Evolutionary conservation across 2,329 filamentous ascomycete genomes (phyloP), one percentile per base, ranked within the genome.

Genomic region (Didymella pomorum): DNA sequence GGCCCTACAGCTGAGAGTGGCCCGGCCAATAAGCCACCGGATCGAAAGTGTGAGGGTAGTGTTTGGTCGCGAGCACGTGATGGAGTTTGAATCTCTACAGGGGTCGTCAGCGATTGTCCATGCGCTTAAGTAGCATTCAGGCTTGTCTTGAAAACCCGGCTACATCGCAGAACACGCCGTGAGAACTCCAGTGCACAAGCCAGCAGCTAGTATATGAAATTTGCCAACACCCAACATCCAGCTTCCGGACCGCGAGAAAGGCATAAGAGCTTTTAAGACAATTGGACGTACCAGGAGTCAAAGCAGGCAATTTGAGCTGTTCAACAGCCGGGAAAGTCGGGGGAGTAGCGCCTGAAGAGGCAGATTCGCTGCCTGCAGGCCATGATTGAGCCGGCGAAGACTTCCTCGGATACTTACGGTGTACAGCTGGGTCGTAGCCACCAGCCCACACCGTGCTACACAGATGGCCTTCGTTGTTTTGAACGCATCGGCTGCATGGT

Each of bases 381-480:
- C 56, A 55, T 29, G 54, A 52, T 23, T 42, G 31, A 33, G 33
- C 7, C 14, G 56, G 56, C 12, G 56, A 58, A 18, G 50, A 42
- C 35, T 54, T 64, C 58, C 54, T 60, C 2, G 67, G 65, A 35
- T 71, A 74, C 51, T 70, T 73, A 28, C 72, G 64, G 51, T 76
- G 73, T 16, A 76, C 58, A 16, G 61, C 57, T 16, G 72, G 70
- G 52, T 76, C 68, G 60, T 74, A 76, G 10, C 72, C 73, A 43
- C 71, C 61, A 9, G 62, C 58, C 73, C 73, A 76, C 57, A 71
- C 64, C 10, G 68, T 71, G 21, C 70, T 73, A 64, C 73, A 76
- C 10, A 74, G 60, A 44, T 75, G 69, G 12, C 62, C 61, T 58
- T 75, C 71, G 28, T 70, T 70, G 50, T 76, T 73, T 33, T 68